These are phyloP conservation scores for Fusarium acutatum DNA, from an alignment of 2,329 filamentous ascomycete genomes.

Conservation along the genomic window DNA sequence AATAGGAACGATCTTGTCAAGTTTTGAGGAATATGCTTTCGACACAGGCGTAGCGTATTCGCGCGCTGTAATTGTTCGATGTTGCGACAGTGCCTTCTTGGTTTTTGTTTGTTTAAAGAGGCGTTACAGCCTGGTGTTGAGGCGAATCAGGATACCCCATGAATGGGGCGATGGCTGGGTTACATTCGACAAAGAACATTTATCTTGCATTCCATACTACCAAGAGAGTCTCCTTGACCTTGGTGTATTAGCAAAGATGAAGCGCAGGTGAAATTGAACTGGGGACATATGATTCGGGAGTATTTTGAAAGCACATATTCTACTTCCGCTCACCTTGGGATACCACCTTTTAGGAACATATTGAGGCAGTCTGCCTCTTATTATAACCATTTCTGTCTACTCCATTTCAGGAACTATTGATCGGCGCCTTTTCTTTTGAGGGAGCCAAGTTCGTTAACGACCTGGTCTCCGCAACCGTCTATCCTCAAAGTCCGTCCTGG, in stretches of 20 bases:
- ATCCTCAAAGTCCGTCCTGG: background rate
- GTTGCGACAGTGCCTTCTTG: background rate
- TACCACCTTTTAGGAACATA: background rate
- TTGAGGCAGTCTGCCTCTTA: background rate
- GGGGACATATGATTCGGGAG: background rate
- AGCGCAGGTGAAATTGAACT: background rate
- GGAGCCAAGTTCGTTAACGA: background rate
- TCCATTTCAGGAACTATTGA: too few relatives aligned
- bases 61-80: background rate
- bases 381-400: background rate
- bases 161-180: background rate
- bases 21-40: background rate
- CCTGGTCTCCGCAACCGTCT: background rate
- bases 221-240: background rate
- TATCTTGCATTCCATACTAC: background rate
- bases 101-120: background rate
- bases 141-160: constrained; percentile 24
- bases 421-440: background rate
- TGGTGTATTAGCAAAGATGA: background rate
- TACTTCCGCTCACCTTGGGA: background rate
- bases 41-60: background rate
- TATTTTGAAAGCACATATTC: background rate
- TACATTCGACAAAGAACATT: background rate
- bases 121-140: constrained; percentile 28
- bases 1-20: background rate